Conservation (phyloP, 192 early-diverging fungal species). For the Phycomyces blakesleeanus region DNA sequence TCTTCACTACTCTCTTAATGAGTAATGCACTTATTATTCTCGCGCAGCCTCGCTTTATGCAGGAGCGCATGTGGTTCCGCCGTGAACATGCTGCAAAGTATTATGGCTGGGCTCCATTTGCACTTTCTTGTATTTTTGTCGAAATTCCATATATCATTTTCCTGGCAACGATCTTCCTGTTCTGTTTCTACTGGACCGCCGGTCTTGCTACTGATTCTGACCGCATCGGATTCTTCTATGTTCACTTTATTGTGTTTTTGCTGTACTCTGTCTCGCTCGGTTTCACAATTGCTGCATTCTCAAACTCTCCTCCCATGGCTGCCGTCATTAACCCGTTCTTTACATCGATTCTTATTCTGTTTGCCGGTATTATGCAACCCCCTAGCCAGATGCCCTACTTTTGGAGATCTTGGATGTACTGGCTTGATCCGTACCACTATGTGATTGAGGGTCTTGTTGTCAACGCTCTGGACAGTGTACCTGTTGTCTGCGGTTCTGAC, state of each 20-base stretch:
- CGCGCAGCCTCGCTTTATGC: constrained; percentile 61
- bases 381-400: constrained; percentile 53
- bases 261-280: constrained; percentile 57
- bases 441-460: constrained; percentile 57
- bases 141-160: constrained; percentile 63
- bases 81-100: constrained; percentile 61
- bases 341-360: constrained; percentile 53
- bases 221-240: constrained; percentile 58
- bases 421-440: constrained; percentile 58
- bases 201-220: constrained; percentile 45
- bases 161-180: constrained; percentile 50
- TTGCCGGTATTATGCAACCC: constrained; percentile 60
- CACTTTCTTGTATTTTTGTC: constrained; percentile 52
- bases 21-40: constrained; percentile 58
- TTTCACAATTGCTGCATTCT: constrained; percentile 53
- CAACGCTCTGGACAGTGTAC: constrained; percentile 50
- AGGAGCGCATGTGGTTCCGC: constrained; percentile 54
- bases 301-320: constrained; percentile 52
- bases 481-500: constrained; percentile 38
- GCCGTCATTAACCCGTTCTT: constrained; percentile 62
- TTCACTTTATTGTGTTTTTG: constrained; percentile 49
- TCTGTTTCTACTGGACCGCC: constrained; percentile 59
- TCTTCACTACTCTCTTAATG: constrained; percentile 40
- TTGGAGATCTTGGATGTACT: constrained; percentile 66
- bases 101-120: constrained; percentile 63